Evolutionary conservation across 805 yeast species (phyloP), one percentile per base, ranked within the genome.

Genomic region (Suhomyces kilbournensis): DNA sequence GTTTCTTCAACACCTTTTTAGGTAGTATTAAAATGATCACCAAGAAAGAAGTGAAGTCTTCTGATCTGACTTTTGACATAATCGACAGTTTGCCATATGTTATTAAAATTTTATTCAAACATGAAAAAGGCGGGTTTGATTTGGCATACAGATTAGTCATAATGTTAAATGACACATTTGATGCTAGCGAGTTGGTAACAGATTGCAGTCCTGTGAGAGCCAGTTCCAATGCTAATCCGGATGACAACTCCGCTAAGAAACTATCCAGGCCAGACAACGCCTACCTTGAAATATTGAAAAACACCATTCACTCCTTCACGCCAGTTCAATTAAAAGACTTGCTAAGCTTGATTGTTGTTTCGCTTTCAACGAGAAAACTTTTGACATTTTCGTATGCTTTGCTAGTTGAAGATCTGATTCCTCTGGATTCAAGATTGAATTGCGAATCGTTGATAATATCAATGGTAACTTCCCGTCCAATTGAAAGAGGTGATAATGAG

Each of bases 101-200:
- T 7, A 55, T 71, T 38, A 61, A 60, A 10, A 49, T 52, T 7
- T 56, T 71, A 38, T 64, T 69, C 43, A 52, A 53, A 15, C 45
- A 38, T 39, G 57, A 56, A 42, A 30, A 48, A 0, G 35, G 62
- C 7, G 46, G 67, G 0, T 65, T 56, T 48, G 67, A 63, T 3
- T 46, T 48, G n/a, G 52, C 66, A 1, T 59, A 62, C 48, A 64
- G 62, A 40, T 51, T 70, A 6, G 44, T 71, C 3, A 56, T 64
- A n/a, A 61, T 57, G 32, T 59, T 72, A 43, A 66, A 63, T 30
- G 75, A 71, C 32, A 64, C 74, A 0, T 72, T 72, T 56, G 70
- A 66, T 20, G 65, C 72, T 2, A 44, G 48, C 14, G 45, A 46
- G 3, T 32, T 55, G 45, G 45, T 55, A 6, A 20, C 26, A 12